phyloP scores from a whole-genome alignment of 306 rosid genomes.

The Argentina anserina region DNA sequence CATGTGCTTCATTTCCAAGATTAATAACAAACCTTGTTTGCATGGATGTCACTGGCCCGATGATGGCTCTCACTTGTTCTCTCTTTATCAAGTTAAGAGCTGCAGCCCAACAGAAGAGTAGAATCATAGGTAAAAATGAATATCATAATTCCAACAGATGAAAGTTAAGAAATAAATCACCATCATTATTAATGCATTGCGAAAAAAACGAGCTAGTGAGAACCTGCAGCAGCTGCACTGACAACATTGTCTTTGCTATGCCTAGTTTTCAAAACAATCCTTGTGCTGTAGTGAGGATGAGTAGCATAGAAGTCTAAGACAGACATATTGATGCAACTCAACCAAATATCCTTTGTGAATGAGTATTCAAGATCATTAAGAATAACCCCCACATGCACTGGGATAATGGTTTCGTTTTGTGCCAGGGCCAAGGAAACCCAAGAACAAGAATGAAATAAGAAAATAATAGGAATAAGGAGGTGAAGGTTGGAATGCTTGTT shows the following conservation, averaged over 20 bases:
- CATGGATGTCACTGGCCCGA: no score
- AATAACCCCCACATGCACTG: slow-evolving; percentile 26
- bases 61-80: no score
- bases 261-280: slow-evolving; percentile 17
- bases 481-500: not conserved
- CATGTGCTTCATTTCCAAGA: no score
- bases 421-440: not conserved
- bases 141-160: not conserved
- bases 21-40: no score
- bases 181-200: not conserved
- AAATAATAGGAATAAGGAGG: not conserved
- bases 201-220: not conserved
- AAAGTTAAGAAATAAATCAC: not conserved
- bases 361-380: slow-evolving; percentile 10
- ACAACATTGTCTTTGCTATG: not conserved
- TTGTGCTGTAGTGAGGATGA: slow-evolving; percentile 12
- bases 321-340: slow-evolving; percentile 36
- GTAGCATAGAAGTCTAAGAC: slow-evolving; percentile 33
- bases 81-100: no score
- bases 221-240: slow-evolving; percentile 27
- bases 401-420: not conserved
- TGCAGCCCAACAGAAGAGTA: no score
- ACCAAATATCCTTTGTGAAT: slow-evolving; percentile 8
- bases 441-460: not conserved
- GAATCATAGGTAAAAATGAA: not conserved